These are phyloP conservation scores for Exserohilum rostratum DNA, from an alignment of 2,329 filamentous ascomycete species.

Conservation along the genomic window DNA sequence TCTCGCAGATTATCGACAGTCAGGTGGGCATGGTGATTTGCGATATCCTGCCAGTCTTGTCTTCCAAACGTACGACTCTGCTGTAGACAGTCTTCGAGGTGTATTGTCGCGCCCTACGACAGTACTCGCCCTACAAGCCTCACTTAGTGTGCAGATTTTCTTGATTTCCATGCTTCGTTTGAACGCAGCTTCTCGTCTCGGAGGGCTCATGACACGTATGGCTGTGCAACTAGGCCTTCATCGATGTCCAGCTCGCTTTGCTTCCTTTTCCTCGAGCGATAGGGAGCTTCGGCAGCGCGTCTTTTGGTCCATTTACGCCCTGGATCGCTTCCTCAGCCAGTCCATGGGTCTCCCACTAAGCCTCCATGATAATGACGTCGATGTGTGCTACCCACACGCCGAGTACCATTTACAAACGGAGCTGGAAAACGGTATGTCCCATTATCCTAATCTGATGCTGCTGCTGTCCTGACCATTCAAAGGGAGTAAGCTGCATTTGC, in stretches of 20 bases:
- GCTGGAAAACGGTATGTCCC: constrained; percentile 18
- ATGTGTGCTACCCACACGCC: constrained; percentile 61
- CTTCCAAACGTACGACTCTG: constrained; percentile 58
- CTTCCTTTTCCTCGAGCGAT: constrained; percentile 57
- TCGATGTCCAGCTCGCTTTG: constrained; percentile 61
- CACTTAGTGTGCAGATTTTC: constrained; percentile 61
- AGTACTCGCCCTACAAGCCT: constrained; percentile 54
- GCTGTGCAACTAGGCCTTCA: constrained; percentile 65
- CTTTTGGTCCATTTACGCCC: constrained; percentile 63
- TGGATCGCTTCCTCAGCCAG: constrained; percentile 63
- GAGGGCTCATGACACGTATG: constrained; percentile 62
- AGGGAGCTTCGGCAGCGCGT: constrained; percentile 58
- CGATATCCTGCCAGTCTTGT: constrained; percentile 54
- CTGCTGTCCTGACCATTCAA: background rate
- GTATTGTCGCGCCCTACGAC: constrained; percentile 57
- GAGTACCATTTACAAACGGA: constrained; percentile 51
- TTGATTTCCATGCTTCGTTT: constrained; percentile 62
- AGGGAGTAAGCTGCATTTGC: constrained; percentile 22
- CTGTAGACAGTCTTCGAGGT: constrained; percentile 57
- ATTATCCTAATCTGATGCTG: background rate
- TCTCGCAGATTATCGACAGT: constrained; percentile 59
- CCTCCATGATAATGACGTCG: constrained; percentile 63
- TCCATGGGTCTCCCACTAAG: constrained; percentile 62
- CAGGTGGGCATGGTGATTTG: constrained; percentile 13
- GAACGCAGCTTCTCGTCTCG: constrained; percentile 63